Evolutionary conservation across 768 basidiomycete species (phyloP).

Genomic region (Tulasnella sp.): DNA sequence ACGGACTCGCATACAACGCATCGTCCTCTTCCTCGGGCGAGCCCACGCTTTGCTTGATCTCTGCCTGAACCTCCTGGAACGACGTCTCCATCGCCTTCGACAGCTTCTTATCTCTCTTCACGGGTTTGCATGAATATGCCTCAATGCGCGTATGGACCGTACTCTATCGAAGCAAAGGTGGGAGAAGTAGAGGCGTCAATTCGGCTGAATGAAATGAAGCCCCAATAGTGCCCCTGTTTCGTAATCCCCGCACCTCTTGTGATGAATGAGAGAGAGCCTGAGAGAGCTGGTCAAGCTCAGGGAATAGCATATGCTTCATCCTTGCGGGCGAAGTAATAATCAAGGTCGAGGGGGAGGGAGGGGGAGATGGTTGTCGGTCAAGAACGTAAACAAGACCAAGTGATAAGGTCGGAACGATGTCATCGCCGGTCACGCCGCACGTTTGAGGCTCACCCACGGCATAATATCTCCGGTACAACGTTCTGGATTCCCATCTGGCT

Average conservation of each 20-base stretch:
- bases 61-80: conserved; percentile 65
- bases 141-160: conserved; percentile 87
- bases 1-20: conserved; percentile 44
- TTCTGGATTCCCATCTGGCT: conserved; percentile 10
- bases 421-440: conserved; percentile 17
- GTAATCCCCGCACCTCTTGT: conserved; percentile 36
- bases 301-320: conserved; percentile 90
- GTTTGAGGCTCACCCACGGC: neutral
- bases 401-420: conserved; percentile 15
- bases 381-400: conserved; percentile 4
- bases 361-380: neutral
- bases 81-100: conserved; percentile 85
- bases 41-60: conserved; percentile 45
- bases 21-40: conserved; percentile 51
- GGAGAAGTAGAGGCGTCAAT: neutral
- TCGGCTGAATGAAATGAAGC: neutral
- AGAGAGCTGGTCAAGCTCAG: conserved; percentile 66
- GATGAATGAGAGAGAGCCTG: conserved; percentile 77
- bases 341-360: neutral
- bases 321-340: neutral
- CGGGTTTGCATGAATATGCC: conserved; percentile 96
- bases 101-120: conserved; percentile 93
- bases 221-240: too few relatives aligned
- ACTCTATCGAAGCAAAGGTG: conserved; percentile 31
- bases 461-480: too few relatives aligned